Conservation (phyloP, 148 eudicot species). For the Amaranthus hypochondriacus region DNA sequence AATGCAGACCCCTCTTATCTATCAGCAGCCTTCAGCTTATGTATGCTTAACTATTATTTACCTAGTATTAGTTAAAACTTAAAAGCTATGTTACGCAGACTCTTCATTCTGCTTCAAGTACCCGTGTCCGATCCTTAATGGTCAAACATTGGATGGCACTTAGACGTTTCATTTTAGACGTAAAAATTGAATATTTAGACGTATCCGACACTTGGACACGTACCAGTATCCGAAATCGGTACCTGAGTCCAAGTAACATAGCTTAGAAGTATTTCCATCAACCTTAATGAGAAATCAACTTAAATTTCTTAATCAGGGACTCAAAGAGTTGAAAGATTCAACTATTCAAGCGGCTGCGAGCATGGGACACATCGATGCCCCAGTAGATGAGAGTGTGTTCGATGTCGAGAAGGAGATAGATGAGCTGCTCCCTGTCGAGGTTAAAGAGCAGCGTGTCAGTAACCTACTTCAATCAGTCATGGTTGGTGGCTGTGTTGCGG, state of each 20-base stretch:
- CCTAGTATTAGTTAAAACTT: not conserved
- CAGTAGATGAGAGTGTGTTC: constrained; percentile 74
- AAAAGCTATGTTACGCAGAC: no score
- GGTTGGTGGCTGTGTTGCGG: constrained; percentile 94
- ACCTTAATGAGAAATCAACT: not conserved
- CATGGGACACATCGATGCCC: constrained; percentile 71
- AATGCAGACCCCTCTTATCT: constrained; percentile 88
- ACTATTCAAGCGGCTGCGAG: constrained; percentile 68
- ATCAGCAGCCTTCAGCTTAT: constrained; percentile 57
- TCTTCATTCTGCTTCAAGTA: no score
- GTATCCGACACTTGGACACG: no score
- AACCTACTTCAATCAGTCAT: constrained; percentile 67
- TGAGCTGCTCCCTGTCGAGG: constrained; percentile 80
- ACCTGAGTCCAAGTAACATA: no score
- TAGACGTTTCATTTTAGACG: no score
- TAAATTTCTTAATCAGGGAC: constrained; percentile 39
- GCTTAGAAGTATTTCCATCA: no score
- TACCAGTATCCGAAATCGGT: no score
- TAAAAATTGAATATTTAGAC: no score
- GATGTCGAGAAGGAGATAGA: constrained; percentile 87
- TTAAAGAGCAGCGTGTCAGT: constrained; percentile 89
- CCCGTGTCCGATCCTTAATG: constrained; percentile 1
- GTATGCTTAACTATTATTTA: constrained; percentile 29
- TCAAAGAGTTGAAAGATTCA: constrained; percentile 79
- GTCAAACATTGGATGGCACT: no score